Percentiles rank a stretch among this genome's conserved stretches.
Evolutionary conservation across 352 stramenopile species (phyloP).

Genomic region (Phytophthora constricta): DNA sequence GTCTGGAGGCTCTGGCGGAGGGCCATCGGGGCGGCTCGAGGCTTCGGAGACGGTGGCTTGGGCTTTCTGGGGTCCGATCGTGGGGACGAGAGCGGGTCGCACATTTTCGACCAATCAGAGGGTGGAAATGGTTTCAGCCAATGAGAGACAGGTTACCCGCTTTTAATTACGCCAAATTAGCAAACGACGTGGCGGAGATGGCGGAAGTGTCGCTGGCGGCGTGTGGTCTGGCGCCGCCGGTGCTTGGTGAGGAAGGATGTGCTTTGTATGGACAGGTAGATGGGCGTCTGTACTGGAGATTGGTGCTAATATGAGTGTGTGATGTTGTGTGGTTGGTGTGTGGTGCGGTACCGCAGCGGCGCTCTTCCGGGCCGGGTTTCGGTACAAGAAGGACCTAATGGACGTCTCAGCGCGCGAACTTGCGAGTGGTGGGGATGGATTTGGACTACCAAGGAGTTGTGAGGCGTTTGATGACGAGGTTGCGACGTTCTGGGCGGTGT

Average conservation of each 20-base stretch:
- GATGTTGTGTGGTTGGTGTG: background rate
- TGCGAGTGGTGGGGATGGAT: slow-evolving; percentile 53
- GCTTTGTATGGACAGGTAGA: background rate
- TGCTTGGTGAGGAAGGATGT: slow-evolving; percentile 44
- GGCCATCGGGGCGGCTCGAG: slow-evolving; percentile 57
- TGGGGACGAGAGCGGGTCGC: slow-evolving; percentile 55
- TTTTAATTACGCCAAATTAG: slow-evolving; percentile 25
- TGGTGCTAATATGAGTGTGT: slow-evolving; percentile 1
- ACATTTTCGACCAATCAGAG: slow-evolving; percentile 41
- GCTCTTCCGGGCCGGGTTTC: slow-evolving; percentile 69
- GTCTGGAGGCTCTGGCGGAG: slow-evolving; percentile 67
- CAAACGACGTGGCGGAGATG: slow-evolving; percentile 22
- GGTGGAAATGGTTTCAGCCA: slow-evolving; percentile 20
- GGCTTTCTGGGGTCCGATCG: slow-evolving; percentile 36
- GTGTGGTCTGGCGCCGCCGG: slow-evolving; percentile 64
- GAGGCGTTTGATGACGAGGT: no score
- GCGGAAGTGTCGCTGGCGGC: slow-evolving; percentile 49
- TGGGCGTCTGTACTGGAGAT: background rate
- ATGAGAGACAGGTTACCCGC: background rate
- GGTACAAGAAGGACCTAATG: slow-evolving; percentile 58
- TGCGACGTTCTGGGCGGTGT: no score
- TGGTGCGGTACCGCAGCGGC: slow-evolving; percentile 35
- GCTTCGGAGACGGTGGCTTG: background rate
- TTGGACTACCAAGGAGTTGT: no score
- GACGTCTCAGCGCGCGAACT: slow-evolving; percentile 63